Percentiles rank a stretch among this genome's conserved stretches.
These are phyloP conservation scores for Pyrenochaeta sp. DNA, from an alignment of 2,329 filamentous ascomycete genomes.

Conservation along the genomic window DNA sequence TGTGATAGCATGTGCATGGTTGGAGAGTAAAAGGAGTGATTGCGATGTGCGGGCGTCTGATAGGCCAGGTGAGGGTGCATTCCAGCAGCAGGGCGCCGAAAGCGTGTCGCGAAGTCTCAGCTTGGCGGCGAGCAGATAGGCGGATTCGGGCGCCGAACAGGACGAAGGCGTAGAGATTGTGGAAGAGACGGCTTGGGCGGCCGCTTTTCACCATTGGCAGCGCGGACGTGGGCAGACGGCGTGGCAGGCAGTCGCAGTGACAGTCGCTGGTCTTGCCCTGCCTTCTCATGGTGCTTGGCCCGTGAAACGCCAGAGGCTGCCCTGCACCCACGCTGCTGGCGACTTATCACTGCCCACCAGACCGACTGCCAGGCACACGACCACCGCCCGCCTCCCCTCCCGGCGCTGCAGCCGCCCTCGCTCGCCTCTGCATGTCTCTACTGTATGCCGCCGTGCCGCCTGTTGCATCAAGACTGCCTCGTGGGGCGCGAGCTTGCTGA, in stretches of 20 bases:
- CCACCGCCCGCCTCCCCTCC: conserved; percentile 13
- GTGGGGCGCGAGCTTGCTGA: conserved; percentile 33
- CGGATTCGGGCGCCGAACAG: neutral
- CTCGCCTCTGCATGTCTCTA: conserved; percentile 33
- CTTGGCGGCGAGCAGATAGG: conserved; percentile 6
- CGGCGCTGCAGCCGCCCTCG: conserved; percentile 30
- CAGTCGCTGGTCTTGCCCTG: too few species aligned
- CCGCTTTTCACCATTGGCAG: too few species aligned
- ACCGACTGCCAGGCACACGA: conserved; percentile 34
- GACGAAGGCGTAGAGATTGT: neutral
- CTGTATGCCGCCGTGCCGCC: conserved; percentile 36
- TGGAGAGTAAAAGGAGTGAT: conserved; percentile 4
- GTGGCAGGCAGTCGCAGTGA: too few species aligned
- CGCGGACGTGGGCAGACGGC: too few species aligned
- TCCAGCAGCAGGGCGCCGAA: conserved; percentile 14
- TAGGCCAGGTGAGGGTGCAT: conserved; percentile 16
- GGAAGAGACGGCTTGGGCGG: too few species aligned
- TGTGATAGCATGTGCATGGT: conserved; percentile 4
- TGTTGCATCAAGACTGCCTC: conserved; percentile 37
- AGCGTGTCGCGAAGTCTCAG: conserved; percentile 7
- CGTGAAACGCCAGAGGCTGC: conserved; percentile 6
- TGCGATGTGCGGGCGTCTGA: conserved; percentile 24
- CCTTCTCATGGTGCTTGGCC: conserved; percentile 14
- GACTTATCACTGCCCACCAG: conserved; percentile 22
- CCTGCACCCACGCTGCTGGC: conserved; percentile 11